Base-by-base conservation (phyloP, 371 early-diverging fungal species). In the Dichotomocladium elegans region DNA sequence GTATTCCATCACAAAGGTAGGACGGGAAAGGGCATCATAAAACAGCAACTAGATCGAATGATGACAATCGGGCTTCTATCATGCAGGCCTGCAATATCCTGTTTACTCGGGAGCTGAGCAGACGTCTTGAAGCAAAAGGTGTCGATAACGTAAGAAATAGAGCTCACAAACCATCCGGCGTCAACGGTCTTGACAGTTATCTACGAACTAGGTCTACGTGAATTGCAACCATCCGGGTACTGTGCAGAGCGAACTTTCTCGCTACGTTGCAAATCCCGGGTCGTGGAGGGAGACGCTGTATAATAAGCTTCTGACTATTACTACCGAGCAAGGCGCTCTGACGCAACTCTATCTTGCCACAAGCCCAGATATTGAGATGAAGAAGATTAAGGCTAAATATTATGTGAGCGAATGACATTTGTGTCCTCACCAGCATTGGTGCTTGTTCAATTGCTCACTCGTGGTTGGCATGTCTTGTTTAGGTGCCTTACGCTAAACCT, bases 221-320 rank as follows among this genome's bases (percentile, higher is more conserved):
- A 89, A 90, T 56, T 35, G 69, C 31, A 61, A 74, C 17, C 87
- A 91, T 57, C 92, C 93, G 0, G 93, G 93, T 4, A 55, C 63
- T 14, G 80, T 89, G 17, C 45, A 54, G 5, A 84, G 86, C 1
- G 76, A 78, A 6, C 45, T 44, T 27, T 44, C 28, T 3, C 12
- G 45, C 21, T 70, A 82, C 42, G 19, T 54, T 9, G 17, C 49
- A 5, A 11, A 17, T 11, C 19, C 15, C 24, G 12, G 35, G 14
- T 25, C 47, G 2, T 30, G 54, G 30, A 3, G 46, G 9, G 24
- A 29, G 22, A 17, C 27, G 3, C 0, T 51, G 15, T 54, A 29
- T 15, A 42, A 55, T 12, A 21, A 4, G 17, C 4, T 28, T 41
- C 7, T 63, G n/a, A 28, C 55, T 6, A 54, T 74, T 6, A 52